These are phyloP conservation scores for Chrysanthemum seticuspe DNA, from an alignment of 129 eudicot species.

Conservation along the genomic window DNA sequence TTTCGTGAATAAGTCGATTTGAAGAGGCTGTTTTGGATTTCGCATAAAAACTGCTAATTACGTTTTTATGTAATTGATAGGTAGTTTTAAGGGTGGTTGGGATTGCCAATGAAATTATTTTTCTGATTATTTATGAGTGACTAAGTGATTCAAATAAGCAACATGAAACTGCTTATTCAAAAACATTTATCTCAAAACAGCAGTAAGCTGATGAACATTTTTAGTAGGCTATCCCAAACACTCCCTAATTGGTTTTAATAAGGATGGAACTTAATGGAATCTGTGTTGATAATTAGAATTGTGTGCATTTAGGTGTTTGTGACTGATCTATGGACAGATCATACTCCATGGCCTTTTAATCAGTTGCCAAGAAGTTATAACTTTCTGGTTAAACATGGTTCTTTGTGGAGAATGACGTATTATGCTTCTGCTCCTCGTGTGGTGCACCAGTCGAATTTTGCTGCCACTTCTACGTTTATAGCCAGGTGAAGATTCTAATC, in stretches of 20 bases:
- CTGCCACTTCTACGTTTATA: conserved; percentile 89
- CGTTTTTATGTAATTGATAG: too few species aligned
- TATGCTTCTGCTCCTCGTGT: conserved; percentile 86
- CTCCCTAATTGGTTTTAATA: not conserved
- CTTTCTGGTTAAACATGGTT: conserved; percentile 89
- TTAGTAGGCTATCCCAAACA: too few species aligned
- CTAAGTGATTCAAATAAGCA: too few species aligned
- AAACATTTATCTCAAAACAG: too few species aligned
- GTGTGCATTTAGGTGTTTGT: conserved; percentile 72
- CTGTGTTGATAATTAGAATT: not conserved
- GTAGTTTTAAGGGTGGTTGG: too few species aligned
- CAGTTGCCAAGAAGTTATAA: conserved; percentile 95
- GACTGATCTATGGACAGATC: conserved; percentile 95
- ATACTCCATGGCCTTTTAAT: conserved; percentile 97
- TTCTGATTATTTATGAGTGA: too few species aligned
- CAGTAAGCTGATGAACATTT: too few species aligned
- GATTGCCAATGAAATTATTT: too few species aligned
- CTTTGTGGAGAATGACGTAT: conserved; percentile 86
- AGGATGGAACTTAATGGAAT: conserved; percentile 8
- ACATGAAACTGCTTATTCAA: too few species aligned
- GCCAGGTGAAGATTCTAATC: conserved; percentile 59
- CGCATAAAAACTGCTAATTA: too few species aligned
- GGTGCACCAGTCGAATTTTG: conserved; percentile 90
- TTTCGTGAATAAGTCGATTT: too few species aligned
- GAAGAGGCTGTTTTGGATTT: too few species aligned